Percentiles rank a stretch among this genome's conserved stretches.
Evolutionary conservation across 441 rosid species (phyloP).

Genomic region (Gossypium gossypioides): DNA sequence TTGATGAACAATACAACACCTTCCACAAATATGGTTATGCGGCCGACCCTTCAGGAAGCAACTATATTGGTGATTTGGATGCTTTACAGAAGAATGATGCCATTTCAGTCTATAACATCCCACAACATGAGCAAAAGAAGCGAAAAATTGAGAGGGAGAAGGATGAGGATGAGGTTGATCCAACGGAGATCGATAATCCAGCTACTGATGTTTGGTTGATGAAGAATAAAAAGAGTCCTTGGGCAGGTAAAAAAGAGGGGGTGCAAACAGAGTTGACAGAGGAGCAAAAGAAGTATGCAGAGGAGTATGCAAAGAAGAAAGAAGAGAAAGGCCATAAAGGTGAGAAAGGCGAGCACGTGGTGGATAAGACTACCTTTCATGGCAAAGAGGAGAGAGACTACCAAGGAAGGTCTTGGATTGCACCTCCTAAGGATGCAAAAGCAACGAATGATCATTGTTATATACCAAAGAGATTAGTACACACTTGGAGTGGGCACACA

Average conservation of each 20-base stretch:
- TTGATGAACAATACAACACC: conserved; percentile 92
- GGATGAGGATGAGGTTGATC: conserved; percentile 28
- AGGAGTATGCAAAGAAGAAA: conserved; percentile 88
- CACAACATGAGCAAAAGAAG: conserved; percentile 77
- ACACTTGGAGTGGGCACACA: conserved; percentile 97
- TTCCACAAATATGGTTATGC: conserved; percentile 85
- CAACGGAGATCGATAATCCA: conserved; percentile 61
- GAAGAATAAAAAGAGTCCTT: conserved; percentile 82
- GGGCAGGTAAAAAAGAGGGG: conserved; percentile 94
- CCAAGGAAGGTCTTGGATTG: conserved; percentile 96
- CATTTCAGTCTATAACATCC: conserved; percentile 74
- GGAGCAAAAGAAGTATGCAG: conserved; percentile 96
- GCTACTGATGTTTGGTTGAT: conserved; percentile 63
- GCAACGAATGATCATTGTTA: conserved; percentile 91
- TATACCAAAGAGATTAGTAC: conserved; percentile 83
- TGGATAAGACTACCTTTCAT: conserved; percentile 85
- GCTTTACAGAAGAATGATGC: conserved; percentile 55
- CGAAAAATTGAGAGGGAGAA: conserved; percentile 55
- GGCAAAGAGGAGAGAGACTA: conserved; percentile 94
- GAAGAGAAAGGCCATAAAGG: conserved; percentile 63
- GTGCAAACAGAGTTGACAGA: conserved; percentile 73
- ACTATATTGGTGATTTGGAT: conserved; percentile 72
- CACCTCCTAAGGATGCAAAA: conserved; percentile 88
- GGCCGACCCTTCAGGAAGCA: conserved; percentile 75
- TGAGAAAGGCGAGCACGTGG: conserved; percentile 66